phyloP scores from a whole-genome alignment of 768 basidiomycete genomes.

The Boletus sp. region DNA sequence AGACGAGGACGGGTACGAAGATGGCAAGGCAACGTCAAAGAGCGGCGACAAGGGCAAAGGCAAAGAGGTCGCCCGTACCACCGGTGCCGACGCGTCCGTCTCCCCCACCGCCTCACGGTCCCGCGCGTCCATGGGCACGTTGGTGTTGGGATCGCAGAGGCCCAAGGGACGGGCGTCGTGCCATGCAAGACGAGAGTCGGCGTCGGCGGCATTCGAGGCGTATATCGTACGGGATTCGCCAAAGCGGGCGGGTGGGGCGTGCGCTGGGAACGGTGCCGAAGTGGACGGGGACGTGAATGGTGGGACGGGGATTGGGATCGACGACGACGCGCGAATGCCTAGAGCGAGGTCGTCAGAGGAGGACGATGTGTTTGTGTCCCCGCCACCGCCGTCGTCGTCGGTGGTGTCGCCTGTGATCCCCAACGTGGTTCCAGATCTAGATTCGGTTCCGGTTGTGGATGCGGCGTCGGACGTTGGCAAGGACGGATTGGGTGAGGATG shows the following conservation, averaged over 20 bases:
- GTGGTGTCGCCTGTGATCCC: not conserved
- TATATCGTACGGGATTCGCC: constrained; percentile 16
- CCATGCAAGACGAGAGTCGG: constrained; percentile 11
- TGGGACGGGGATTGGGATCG: not conserved
- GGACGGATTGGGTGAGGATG: not conserved
- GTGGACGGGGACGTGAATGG: not conserved
- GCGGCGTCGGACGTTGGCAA: not conserved
- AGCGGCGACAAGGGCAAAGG: not conserved
- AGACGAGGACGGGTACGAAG: too few relatives aligned
- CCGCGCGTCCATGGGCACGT: not conserved
- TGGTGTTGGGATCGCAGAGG: not conserved
- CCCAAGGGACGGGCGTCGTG: not conserved
- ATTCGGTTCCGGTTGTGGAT: not conserved
- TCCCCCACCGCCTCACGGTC: not conserved
- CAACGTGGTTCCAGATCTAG: not conserved
- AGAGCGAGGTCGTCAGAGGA: not conserved
- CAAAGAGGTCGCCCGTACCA: not conserved
- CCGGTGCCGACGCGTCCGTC: not conserved
- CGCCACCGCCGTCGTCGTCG: not conserved
- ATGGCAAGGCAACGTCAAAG: too few relatives aligned
- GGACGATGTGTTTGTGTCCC: not conserved
- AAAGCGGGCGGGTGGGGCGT: not conserved
- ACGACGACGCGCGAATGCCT: not conserved
- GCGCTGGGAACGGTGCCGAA: not conserved
- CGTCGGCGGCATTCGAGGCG: constrained; percentile 14